Evolutionary conservation across 768 basidiomycete genomes (phyloP).

Genomic region (Termitomyces sp.): DNA sequence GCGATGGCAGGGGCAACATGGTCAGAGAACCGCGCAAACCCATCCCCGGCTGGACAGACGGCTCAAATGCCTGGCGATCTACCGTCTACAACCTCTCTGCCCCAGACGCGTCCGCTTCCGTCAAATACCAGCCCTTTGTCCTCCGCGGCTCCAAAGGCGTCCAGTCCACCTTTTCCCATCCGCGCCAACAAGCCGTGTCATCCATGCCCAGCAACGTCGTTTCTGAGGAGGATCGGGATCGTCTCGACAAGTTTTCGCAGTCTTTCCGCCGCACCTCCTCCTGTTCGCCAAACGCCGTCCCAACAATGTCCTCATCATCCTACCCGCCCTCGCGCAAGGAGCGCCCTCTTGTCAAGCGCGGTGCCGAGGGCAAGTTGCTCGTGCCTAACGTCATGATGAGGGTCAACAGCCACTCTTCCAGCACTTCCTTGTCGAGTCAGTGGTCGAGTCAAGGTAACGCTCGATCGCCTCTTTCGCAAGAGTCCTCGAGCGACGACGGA

Average conservation of each 20-base stretch:
- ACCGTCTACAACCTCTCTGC: constrained; percentile 50
- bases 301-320: constrained; percentile 30
- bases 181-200: constrained; percentile 8
- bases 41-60: constrained; percentile 69
- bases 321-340: constrained; percentile 37
- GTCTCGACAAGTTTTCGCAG: constrained; percentile 51
- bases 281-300: constrained; percentile 26
- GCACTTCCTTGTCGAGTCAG: constrained; percentile 29
- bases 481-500: constrained; percentile 19
- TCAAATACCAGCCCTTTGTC: constrained; percentile 39
- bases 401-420: constrained; percentile 29
- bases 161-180: constrained; percentile 35
- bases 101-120: constrained; percentile 27
- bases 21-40: constrained; percentile 31
- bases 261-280: constrained; percentile 52
- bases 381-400: constrained; percentile 39
- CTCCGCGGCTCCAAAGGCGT: constrained; percentile 46
- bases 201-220: not conserved
- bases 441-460: constrained; percentile 19
- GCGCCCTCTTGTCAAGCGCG: constrained; percentile 49
- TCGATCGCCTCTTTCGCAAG: constrained; percentile 27
- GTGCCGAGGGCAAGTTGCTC: constrained; percentile 61
- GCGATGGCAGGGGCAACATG: constrained; percentile 26
- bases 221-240: constrained; percentile 28
- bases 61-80: constrained; percentile 62